These are phyloP conservation scores for Pythium graminicola DNA, from an alignment of 352 stramenopile species.

Conservation along the genomic window DNA sequence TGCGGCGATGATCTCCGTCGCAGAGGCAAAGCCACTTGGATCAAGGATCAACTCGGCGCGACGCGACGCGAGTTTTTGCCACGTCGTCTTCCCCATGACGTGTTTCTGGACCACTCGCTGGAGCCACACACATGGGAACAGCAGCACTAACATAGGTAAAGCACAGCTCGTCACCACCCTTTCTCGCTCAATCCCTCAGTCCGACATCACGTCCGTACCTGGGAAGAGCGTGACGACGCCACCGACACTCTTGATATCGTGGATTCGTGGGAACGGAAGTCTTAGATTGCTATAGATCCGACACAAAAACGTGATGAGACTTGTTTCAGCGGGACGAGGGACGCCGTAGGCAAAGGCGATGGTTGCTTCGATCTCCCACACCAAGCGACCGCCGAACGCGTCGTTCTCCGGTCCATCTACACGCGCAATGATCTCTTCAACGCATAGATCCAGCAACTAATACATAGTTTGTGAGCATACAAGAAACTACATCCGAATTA, in stretches of 20 bases:
- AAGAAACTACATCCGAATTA: no score
- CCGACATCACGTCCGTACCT: constrained; percentile 22
- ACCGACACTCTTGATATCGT: constrained; percentile 27
- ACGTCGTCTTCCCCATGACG: constrained; percentile 44
- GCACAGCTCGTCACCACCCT: neutral
- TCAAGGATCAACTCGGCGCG: constrained; percentile 27
- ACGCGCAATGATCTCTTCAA: neutral
- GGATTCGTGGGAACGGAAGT: constrained; percentile 23
- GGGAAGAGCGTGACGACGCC: constrained; percentile 49
- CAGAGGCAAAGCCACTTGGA: constrained; percentile 24
- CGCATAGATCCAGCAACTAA: neutral
- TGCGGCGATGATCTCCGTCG: constrained; percentile 35
- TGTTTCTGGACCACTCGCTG: constrained; percentile 44
- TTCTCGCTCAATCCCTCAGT: no score
- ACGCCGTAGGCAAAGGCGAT: constrained; percentile 42
- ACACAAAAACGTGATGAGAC: constrained; percentile 8
- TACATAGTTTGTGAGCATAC: neutral
- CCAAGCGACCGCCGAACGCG: neutral
- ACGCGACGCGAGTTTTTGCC: constrained; percentile 31
- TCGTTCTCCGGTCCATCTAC: no score
- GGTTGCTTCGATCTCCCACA: constrained; percentile 30
- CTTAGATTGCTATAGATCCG: constrained; percentile 1
- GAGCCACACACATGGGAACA: constrained; percentile 57
- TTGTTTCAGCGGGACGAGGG: constrained; percentile 13
- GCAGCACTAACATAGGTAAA: constrained; percentile 30